Evolutionary conservation across 305 asterid genomes (phyloP).

Genomic region (Solanum hybrid): DNA sequence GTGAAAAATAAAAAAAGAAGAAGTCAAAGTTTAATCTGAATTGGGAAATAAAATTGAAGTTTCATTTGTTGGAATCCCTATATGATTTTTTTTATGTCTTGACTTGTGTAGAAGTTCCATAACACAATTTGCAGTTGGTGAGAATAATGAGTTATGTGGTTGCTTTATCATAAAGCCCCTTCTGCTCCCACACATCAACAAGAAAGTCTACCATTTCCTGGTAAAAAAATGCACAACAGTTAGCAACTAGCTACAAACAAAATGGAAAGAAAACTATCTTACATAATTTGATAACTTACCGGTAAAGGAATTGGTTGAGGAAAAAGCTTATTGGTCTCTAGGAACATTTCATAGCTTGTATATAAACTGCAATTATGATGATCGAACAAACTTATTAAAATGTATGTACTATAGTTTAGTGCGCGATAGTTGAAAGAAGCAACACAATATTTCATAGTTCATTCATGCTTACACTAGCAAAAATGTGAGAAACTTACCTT

Average conservation of each 20-base stretch:
- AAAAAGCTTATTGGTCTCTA: conserved; percentile 65
- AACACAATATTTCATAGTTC: neutral
- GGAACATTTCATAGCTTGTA: conserved; percentile 57
- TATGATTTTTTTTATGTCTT: too few species aligned
- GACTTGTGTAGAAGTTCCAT: neutral
- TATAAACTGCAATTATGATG: conserved; percentile 43
- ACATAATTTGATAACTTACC: conserved; percentile 33
- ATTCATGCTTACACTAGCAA: neutral
- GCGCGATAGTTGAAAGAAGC: neutral
- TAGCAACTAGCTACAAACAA: neutral
- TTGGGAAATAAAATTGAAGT: neutral
- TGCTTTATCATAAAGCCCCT: conserved; percentile 27
- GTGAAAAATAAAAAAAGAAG: neutral
- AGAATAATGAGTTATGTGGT: neutral
- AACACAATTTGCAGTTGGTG: neutral
- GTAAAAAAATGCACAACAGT: neutral
- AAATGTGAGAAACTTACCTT: neutral
- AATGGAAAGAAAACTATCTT: neutral
- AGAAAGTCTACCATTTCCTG: conserved; percentile 40
- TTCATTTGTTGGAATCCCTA: too few species aligned
- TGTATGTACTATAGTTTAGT: neutral
- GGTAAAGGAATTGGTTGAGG: conserved; percentile 68
- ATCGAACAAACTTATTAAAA: neutral
- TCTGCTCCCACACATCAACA: conserved; percentile 31
- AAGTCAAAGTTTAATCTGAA: neutral